These are phyloP conservation scores for Claviceps spartinae DNA, from an alignment of 2,329 filamentous ascomycete species.

Conservation along the genomic window DNA sequence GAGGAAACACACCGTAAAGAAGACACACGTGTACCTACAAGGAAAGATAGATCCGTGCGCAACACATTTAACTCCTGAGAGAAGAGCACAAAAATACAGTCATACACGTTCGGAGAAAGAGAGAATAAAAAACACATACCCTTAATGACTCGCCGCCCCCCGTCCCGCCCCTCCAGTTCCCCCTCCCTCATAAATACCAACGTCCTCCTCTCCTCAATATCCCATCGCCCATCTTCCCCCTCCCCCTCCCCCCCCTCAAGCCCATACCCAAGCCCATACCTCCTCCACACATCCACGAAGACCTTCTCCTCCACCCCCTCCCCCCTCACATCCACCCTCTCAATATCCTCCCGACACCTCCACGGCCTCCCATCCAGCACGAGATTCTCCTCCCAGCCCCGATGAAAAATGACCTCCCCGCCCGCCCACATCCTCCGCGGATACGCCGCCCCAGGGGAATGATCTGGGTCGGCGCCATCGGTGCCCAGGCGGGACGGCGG, in stretches of 20 bases:
- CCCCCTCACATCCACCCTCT: conserved; percentile 22
- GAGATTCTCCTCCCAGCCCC: conserved; percentile 17
- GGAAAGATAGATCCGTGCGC: too few species aligned
- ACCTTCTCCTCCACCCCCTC: conserved; percentile 27
- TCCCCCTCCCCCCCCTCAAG: not conserved
- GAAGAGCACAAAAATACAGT: not conserved
- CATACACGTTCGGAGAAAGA: too few species aligned
- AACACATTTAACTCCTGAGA: too few species aligned
- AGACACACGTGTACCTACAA: too few species aligned
- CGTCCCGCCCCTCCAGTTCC: conserved; percentile 2
- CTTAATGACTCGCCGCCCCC: conserved; percentile 13
- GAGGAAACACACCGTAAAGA: too few species aligned
- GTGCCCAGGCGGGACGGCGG: conserved; percentile 48
- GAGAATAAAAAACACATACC: conserved; percentile 8
- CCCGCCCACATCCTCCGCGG: conserved; percentile 80
- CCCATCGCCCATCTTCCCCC: conserved; percentile 9
- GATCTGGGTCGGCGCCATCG: conserved; percentile 75
- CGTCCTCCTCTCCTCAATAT: conserved; percentile 33
- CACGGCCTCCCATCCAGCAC: conserved; percentile 25
- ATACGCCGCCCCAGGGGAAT: conserved; percentile 61
- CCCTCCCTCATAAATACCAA: conserved; percentile 38
- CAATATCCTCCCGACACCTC: conserved; percentile 33
- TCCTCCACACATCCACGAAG: conserved; percentile 37
- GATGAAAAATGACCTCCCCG: conserved; percentile 49
- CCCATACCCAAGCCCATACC: conserved; percentile 23